Percentiles rank a stretch among this genome's conserved stretches.
phyloP scores from a whole-genome alignment of 2,329 filamentous ascomycete species.

The Neophaeococcomyces mojaviensis region DNA sequence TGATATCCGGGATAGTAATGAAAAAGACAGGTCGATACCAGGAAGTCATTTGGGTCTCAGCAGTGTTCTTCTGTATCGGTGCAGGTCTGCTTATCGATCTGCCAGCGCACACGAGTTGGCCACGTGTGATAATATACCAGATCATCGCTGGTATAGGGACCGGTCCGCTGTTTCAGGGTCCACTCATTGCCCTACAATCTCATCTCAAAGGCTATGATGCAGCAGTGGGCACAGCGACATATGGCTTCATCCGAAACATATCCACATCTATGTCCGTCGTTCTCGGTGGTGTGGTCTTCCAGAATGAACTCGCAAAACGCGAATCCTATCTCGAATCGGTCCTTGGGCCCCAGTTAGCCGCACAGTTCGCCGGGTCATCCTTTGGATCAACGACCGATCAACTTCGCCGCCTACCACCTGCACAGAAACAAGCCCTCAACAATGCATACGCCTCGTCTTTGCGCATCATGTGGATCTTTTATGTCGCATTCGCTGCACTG shows the following conservation, averaged over 20 bases:
- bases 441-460: constrained; percentile 29
- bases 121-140: constrained; percentile 47
- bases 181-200: constrained; percentile 57
- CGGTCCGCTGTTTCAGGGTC: constrained; percentile 56
- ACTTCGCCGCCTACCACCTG: constrained; percentile 27
- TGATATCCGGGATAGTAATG: constrained; percentile 57
- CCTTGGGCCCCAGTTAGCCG: constrained; percentile 27
- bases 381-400: constrained; percentile 29
- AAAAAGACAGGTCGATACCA: constrained; percentile 65
- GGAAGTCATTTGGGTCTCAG: constrained; percentile 51
- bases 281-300: constrained; percentile 42
- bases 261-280: constrained; percentile 48
- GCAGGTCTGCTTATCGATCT: constrained; percentile 58
- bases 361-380: constrained; percentile 28
- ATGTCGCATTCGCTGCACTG: constrained; percentile 26
- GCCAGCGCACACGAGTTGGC: constrained; percentile 45
- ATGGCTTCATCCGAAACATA: constrained; percentile 48
- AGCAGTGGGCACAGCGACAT: constrained; percentile 50
- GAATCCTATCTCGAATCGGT: constrained; percentile 23
- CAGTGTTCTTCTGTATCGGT: constrained; percentile 55
- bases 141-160: constrained; percentile 54
- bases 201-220: constrained; percentile 54
- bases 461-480: constrained; percentile 37
- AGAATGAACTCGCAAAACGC: constrained; percentile 32
- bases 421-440: constrained; percentile 26